Base-by-base conservation (phyloP, 371 early-diverging fungal genomes). In the Sporodiniella umbellata region DNA sequence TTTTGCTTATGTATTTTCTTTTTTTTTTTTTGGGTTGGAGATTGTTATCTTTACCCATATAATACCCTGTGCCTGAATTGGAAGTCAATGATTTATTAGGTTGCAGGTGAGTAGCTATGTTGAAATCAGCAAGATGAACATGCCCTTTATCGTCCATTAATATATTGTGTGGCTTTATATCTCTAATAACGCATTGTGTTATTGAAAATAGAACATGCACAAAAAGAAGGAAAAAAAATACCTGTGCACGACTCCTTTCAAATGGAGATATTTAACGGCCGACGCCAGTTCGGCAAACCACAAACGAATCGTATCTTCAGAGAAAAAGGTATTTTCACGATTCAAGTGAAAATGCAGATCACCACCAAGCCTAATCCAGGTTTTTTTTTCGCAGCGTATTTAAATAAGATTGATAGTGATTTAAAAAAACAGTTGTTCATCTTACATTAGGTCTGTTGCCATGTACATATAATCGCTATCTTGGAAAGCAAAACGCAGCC, bases 131-230 rank as follows among this genome's bases (percentile, higher is more conserved):
- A 15, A 92, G 42, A 57, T 88, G 88, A 11, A 77, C 87, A 70
- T 90, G 91, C 1, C 85, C 89, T 31, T 72, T 65, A 24, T 81
- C 84, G 53, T 89, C 89, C 50, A 93, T 63, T 10, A 95, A 65
- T n/a, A 93, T 81, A 64, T 93, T 91, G 49, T 90, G 90, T 0
- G 93, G 93, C 54, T 89, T 89, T 30, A 88, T 77, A 64, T 93
- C 91, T 42, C 89, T 78, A 61, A 19, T 17, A 1, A 51, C 25
- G 23, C 1, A 14, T 51, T 11, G n/a, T 12, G 26, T 18, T 14
- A n/a, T n/a, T n/a, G n/a, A n/a, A n/a, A n/a, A n/a, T n/a, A 28
- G 4, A 28, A 28, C 4, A 28, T 28, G 30, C 7, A 7, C 30
- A 28, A 28, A 7, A 28, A 28, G 10, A 7, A 28, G 4, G 10